Percentiles rank a stretch among this genome's conserved stretches.
Conservation (phyloP, 2,329 filamentous ascomycete genomes). For the Fusarium multiceps region DNA sequence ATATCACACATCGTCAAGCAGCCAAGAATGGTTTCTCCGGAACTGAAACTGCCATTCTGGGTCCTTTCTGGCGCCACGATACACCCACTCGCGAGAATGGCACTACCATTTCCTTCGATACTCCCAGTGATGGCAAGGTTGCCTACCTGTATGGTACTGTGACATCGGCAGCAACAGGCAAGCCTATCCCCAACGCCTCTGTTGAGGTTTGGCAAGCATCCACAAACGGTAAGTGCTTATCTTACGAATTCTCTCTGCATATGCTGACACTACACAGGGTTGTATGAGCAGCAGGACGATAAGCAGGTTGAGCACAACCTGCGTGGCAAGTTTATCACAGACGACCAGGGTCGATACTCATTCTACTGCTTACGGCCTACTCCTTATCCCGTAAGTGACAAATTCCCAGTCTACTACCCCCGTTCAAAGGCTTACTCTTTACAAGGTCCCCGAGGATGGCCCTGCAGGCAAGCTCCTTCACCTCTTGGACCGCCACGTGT, state of each 20-base stretch:
- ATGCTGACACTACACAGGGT: constrained; percentile 43
- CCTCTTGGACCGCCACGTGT: constrained; percentile 66
- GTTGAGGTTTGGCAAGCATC: constrained; percentile 85
- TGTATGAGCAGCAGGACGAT: constrained; percentile 79
- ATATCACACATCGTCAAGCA: constrained; percentile 76
- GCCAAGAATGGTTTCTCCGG: constrained; percentile 58
- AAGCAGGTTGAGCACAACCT: constrained; percentile 79
- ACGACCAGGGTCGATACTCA: constrained; percentile 70
- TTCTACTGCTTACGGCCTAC: constrained; percentile 72
- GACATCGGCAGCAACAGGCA: constrained; percentile 67
- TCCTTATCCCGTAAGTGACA: constrained; percentile 58
- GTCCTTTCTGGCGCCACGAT: constrained; percentile 84
- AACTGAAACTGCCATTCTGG: constrained; percentile 83
- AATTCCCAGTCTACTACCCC: not conserved
- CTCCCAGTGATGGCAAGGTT: constrained; percentile 61
- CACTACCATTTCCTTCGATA: constrained; percentile 69
- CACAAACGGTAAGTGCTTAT: constrained; percentile 66
- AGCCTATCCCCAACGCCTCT: constrained; percentile 72
- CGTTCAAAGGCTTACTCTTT: not conserved
- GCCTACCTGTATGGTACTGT: constrained; percentile 73
- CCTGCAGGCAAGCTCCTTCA: constrained; percentile 64
- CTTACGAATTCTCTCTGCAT: accelerated
- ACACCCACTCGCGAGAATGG: constrained; percentile 78
- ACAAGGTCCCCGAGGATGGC: constrained; percentile 58
- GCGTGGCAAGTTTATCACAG: constrained; percentile 77